Evolutionary conservation across 495 filamentous ascomycete genomes (phyloP), one percentile per base, ranked within the genome.

Genomic region (Rusavskia elegans): DNA sequence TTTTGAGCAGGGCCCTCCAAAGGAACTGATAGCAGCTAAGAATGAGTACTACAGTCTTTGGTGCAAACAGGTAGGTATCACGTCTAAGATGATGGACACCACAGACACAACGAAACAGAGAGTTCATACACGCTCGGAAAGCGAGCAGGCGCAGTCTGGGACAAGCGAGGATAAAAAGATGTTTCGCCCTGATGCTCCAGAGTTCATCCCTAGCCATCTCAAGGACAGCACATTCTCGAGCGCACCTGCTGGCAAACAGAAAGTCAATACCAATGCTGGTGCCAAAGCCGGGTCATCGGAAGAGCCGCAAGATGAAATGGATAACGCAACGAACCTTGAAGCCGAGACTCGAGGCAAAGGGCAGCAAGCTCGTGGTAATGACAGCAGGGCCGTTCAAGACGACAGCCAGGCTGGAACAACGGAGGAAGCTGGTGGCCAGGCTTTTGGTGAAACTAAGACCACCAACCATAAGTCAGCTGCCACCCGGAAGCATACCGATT

Each of bases 161-260:
- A 21, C 7, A 29, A 1, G 11, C 35, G 49, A 63, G 55, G 3
- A 27, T 29, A 17, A 36, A 20, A 54, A 37, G 19, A 48, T 48
- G 5, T 56, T 50, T 54, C 52, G 53, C 17, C 57, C 57, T 16
- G 57, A 59, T 56, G 57, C 82, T 83, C 65, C 80, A 79, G 20
- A 69, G 83, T 48, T 85, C 80, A 9, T 87, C 79, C 8, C 80
- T 83, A 49, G 78, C 82, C 78, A 78, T 79, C 57, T 81, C 80
- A 16, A 79, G 85, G 23, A 20, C 6, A 9, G 16, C 20, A 23
- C 7, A 10, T 29, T 11, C 4, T 13, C 23, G 23, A 23, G 14
- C 2, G 11, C 23, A 16, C 19, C 4, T 11, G 9, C 1, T 8
- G 44, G 23, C 8, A 4, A 29, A 29, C 44, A 46, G 13, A 10